Base-by-base conservation (phyloP, 2,329 filamentous ascomycete species). In the Monosporascus sp. region DNA sequence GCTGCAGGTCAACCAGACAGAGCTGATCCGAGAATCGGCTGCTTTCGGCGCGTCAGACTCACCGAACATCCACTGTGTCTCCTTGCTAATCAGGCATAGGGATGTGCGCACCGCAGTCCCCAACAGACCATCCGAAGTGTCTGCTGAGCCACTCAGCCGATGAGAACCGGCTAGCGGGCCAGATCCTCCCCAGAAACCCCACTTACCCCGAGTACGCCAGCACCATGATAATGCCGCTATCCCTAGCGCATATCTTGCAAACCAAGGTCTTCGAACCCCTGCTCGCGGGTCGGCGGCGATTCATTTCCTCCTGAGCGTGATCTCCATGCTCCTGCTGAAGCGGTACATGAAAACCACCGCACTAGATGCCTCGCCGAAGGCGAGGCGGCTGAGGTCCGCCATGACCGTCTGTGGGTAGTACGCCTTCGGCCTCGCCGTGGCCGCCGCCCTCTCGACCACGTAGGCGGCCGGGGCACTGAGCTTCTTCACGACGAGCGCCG, bases 381-480 rank as follows among this genome's bases (percentile, higher is more conserved):
- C 46, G 22, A 35, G 47, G n/a, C 51, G 22, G 7, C 37, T 46
- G 7, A 50, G 40, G 17, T 41, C 47, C 11, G 24, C 40, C 20
- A 45, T 53, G 41, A 26, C 37, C 5, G 43, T 53, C 9, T 50
- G 48, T 7, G 35, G 48, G 9, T 41, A 53, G 24, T 50, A 53
- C 8, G 51, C 51, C 15, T 50, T 53, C 18, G 51, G 45, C 8
- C 28, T 48, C 9, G 51, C 51, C n/a, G 26, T 53, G 15, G 51
- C 51, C 17, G 51, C 48, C 17, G 51, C 51, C 24, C 50, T 50
- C 28, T 50, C 51, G 5, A 50, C 51, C 9, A 53, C 51, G 7
- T 47, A 50, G 24, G 51, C 35, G 11, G 48, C 51, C 4, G 51
- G 51, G 51, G 51, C 51, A 11, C 28, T 53, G 40, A 50, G 50